phyloP scores from a whole-genome alignment of 306 rosid species.

The Acacia melanoxylon region DNA sequence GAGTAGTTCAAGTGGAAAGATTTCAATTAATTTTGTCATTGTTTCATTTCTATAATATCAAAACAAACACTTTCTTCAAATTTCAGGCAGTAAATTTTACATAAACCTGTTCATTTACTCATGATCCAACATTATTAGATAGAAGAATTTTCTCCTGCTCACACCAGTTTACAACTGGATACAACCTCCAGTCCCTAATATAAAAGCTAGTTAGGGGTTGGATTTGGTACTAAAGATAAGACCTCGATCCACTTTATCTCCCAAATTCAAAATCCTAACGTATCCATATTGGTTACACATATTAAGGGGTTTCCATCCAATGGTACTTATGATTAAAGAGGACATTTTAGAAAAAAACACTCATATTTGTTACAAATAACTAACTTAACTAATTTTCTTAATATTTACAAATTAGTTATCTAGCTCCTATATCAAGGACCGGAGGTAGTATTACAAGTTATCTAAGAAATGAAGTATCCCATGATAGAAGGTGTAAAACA shows the following conservation, averaged over 20 bases:
- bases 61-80: not conserved
- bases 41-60: not conserved
- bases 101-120: slow-evolving; percentile 9
- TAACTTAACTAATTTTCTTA: too few species aligned
- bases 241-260: too few species aligned
- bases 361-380: too few species aligned
- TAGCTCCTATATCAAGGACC: too few species aligned
- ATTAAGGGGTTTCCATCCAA: too few species aligned
- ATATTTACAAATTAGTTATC: too few species aligned
- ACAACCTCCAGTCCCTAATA: not conserved
- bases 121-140: slow-evolving; percentile 19
- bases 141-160: not conserved
- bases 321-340: too few species aligned
- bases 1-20: not conserved
- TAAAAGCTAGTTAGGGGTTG: too few species aligned
- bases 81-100: not conserved
- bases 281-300: too few species aligned
- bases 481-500: slow-evolving; percentile 22
- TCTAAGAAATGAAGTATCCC: slow-evolving; percentile 22
- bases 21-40: not conserved
- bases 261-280: not conserved
- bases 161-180: slow-evolving; percentile 13
- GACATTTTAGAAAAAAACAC: too few species aligned
- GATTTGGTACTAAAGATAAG: too few species aligned
- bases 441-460: not conserved